Evolutionary conservation across 371 early-diverging fungal genomes (phyloP).

Genomic region (Actinomortierella wolfii): DNA sequence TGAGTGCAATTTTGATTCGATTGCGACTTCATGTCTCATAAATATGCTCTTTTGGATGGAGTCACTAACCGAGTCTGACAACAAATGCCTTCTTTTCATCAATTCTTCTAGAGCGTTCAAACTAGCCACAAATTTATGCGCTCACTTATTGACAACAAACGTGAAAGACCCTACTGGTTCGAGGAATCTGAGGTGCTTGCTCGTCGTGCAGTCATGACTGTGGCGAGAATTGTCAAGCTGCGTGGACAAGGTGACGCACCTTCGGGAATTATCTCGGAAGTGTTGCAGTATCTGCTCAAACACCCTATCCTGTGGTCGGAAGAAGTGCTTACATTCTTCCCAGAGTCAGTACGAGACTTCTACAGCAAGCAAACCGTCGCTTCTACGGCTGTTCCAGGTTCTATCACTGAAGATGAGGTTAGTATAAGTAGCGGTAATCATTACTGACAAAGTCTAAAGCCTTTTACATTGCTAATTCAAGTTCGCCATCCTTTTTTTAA

Average conservation of each 20-base stretch:
- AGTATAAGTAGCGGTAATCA: constrained; percentile 5
- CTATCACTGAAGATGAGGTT: constrained; percentile 47
- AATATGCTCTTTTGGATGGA: too few relatives aligned
- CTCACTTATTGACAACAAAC: constrained; percentile 61
- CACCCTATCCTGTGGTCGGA: constrained; percentile 62
- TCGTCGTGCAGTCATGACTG: constrained; percentile 58
- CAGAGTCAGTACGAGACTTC: constrained; percentile 57
- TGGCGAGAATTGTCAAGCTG: constrained; percentile 65
- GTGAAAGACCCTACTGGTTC: constrained; percentile 69
- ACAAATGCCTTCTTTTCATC: too few relatives aligned
- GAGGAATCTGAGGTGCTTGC: constrained; percentile 71
- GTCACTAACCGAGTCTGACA: too few relatives aligned
- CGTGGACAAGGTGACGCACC: constrained; percentile 67
- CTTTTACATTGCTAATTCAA: too few relatives aligned
- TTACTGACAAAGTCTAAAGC: too few relatives aligned
- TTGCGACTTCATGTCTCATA: too few relatives aligned
- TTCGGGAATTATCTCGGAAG: constrained; percentile 57
- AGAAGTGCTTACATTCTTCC: constrained; percentile 58
- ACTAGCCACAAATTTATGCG: constrained; percentile 62
- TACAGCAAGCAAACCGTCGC: constrained; percentile 45
- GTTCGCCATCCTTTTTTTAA: too few relatives aligned
- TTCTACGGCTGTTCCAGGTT: constrained; percentile 22
- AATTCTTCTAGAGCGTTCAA: constrained; percentile 54
- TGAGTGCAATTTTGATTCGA: too few relatives aligned
- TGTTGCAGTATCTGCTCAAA: constrained; percentile 57